Evolutionary conservation across 768 basidiomycete genomes (phyloP).

Genomic region (Lactifluus pinguis): DNA sequence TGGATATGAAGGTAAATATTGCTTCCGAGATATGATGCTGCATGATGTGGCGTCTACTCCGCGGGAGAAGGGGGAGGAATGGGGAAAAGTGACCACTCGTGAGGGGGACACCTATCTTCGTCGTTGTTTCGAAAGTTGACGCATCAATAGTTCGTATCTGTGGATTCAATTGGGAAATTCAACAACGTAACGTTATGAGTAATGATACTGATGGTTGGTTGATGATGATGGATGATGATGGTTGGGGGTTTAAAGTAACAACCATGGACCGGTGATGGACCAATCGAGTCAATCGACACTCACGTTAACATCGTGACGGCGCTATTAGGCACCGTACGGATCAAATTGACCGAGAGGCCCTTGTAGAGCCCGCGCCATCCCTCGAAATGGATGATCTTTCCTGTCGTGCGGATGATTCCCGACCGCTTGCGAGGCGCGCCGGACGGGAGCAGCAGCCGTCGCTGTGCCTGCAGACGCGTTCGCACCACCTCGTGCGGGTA

Average conservation of each 20-base stretch:
- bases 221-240: neutral
- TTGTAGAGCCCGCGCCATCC: constrained; percentile 89
- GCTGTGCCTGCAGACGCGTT: constrained; percentile 90
- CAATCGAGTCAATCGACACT: constrained; percentile 21
- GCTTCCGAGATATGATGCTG: constrained; percentile 2
- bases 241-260: too few species aligned
- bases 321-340: constrained; percentile 93
- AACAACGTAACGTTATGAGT: neutral
- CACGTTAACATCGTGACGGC: constrained; percentile 95
- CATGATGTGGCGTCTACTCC: neutral
- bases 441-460: constrained; percentile 38
- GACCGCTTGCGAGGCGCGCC: constrained; percentile 54
- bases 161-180: neutral
- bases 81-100: neutral
- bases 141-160: constrained; percentile 38
- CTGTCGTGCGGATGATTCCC: constrained; percentile 64
- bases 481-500: constrained; percentile 98
- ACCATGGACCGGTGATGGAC: neutral
- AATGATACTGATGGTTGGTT: too few species aligned
- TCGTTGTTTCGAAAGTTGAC: constrained; percentile 19
- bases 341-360: constrained; percentile 86
- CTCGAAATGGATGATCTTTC: constrained; percentile 67
- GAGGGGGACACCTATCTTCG: constrained; percentile 3
- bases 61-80: neutral
- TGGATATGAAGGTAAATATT: constrained; percentile 6